Evolutionary conservation across 345 rosid species (phyloP), one percentile per base, ranked within the genome.

Genomic region (Moricandia moricandioides): DNA sequence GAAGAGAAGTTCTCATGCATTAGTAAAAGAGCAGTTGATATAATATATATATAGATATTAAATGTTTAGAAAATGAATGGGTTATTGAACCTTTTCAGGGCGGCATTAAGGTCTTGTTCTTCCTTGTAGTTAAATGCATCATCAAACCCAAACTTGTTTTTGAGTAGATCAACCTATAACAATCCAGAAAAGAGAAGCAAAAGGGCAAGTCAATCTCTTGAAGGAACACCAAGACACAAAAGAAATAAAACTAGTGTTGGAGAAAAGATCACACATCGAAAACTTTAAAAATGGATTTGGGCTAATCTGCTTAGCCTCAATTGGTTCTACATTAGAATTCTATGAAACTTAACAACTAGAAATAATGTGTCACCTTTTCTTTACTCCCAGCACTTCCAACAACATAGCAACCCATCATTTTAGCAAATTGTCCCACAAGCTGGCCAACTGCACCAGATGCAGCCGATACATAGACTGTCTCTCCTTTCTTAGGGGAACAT

Each of bases 101-200:
- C 87, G 45, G 81, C 88, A 73, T 56, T 79, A 34, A 84, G 78
- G 72, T 87, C 78, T 16, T 37, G 55, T 59, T 89, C 89, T 60
- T 87, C 90, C 65, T 91, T 91, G 73, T 91, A 88, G 83, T 91
- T 89, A 81, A 89, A 87, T 76, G 92, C 92, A 26, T 81, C 92
- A 67, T 91, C 84, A 74, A 89, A 89, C 49, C 94, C 89, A 52
- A 91, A 80, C 81, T 85, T 87, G 61, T 52, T 81, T 84, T 78
- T 87, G 37, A 89, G 76, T 26, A 91, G 76, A 55, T 87, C 86
- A 67, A 91, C 94, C 91, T 91, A 35, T 21, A 24, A 24, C 4
- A 39, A 37, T 17, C 14, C 13, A 7, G 9, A 27, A 51, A 21
- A 34, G 29, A 51, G 3, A 58, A 62, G 61, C 27, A 54, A 62